A percentile compares a stretch with the other conserved stretches of the same genome.
Conservation (phyloP, 805 yeast species). For the Helenozyma baotianmanensis region DNA sequence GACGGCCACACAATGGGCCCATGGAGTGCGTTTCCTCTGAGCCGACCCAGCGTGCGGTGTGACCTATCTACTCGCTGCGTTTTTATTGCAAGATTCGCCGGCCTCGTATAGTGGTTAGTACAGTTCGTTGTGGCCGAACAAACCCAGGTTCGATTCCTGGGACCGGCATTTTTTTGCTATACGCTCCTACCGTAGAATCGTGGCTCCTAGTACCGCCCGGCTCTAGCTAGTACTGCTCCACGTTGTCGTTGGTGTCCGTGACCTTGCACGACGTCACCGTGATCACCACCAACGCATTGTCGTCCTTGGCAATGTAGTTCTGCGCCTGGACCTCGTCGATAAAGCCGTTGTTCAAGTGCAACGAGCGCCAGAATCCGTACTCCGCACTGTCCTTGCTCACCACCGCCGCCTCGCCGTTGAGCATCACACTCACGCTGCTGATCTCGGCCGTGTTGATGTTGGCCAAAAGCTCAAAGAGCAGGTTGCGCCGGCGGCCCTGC, state of each 20-base stretch:
- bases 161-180: conserved; percentile 50
- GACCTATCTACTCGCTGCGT: no score
- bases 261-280: conserved; percentile 66
- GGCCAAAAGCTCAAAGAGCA: conserved; percentile 53
- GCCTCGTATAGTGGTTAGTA: conserved; percentile 66
- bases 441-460: conserved; percentile 71
- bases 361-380: conserved; percentile 54
- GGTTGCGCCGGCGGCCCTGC: conserved; percentile 17
- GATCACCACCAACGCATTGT: conserved; percentile 63
- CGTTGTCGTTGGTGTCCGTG: conserved; percentile 71
- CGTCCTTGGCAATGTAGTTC: conserved; percentile 40
- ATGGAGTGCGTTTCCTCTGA: no score
- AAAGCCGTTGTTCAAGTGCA: conserved; percentile 59
- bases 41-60: no score
- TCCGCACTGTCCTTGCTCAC: conserved; percentile 41
- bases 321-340: conserved; percentile 64
- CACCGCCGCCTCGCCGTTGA: conserved; percentile 66
- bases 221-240: conserved; percentile 23
- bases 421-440: conserved; percentile 75
- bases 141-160: conserved; percentile 75
- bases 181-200: no score
- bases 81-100: conserved; percentile 16
- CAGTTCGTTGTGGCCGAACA: conserved; percentile 71
- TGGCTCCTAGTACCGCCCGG: no score
- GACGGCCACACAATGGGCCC: no score